Evolutionary conservation across 106 monocot species (phyloP), one percentile per base, ranked within the genome.

Genomic region (Amphibolis antarctica): DNA sequence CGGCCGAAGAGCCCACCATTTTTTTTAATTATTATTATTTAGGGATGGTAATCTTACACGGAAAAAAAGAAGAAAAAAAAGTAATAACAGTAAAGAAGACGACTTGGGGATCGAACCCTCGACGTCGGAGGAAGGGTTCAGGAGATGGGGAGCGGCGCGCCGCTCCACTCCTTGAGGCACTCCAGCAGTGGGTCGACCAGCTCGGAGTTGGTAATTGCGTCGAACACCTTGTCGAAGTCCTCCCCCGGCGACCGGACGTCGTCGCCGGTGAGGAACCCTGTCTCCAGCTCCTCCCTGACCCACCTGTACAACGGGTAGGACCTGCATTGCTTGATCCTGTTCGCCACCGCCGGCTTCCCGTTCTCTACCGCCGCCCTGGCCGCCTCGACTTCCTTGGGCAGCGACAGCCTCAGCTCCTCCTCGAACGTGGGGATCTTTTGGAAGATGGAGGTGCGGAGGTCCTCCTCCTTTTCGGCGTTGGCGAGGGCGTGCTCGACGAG

Each of bases 301-400:
- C 65, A 50, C 65, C n/a, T 65, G 31, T 73, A 73, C 30, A 73
- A n/a, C 12, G 73, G 73, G 46, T 73, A 73, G 18, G 72, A 72
- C 72, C 72, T 72, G 72, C 72, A 72, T 1, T 72, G 55, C 55
- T 60, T 59, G 22, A 85, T 81, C 70, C 78, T 75, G 62, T 75
- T 85, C 11, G 27, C 46, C 1, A 85, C 43, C 7, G 54, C 65
- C 23, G 60, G 50, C n/a, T 42, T 68, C 28, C 72, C 72, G 25
- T 28, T 30, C 43, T 72, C 72, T 21, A 55, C 54, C 0, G 72
- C 64, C n/a, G 11, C 12, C 54, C 72, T 54, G 0, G 55, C 72
- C 0, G 66, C 66, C 66, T 74, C 73, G 36, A 74, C 66, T 28
- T 74, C 73, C 65, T 74, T 74, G 1, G 66, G 66, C 42, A 74